phyloP scores from a whole-genome alignment of 129 eudicot genomes.

The Flaveria robusta region DNA sequence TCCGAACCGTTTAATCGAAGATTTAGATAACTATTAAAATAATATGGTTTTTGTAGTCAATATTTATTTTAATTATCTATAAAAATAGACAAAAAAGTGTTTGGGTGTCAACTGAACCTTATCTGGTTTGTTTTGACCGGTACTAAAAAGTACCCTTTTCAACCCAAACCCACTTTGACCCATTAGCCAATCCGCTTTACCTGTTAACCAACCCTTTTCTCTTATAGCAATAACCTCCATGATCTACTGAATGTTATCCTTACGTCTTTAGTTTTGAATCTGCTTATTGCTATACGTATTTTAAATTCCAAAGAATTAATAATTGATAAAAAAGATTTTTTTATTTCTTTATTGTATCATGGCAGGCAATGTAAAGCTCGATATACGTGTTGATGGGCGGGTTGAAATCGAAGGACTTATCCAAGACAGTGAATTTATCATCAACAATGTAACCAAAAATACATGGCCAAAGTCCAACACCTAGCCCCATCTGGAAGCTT shows the following conservation, averaged over 20 bases:
- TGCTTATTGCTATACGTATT: not conserved
- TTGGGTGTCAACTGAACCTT: not conserved
- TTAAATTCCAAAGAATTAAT: constrained; percentile 1
- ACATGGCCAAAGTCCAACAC: constrained; percentile 50
- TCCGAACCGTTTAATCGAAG: not conserved
- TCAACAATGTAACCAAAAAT: constrained; percentile 26
- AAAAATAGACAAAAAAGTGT: not conserved
- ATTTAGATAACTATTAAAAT: not conserved
- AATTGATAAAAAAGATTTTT: not conserved
- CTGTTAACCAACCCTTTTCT: not conserved
- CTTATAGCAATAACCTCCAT: constrained; percentile 3
- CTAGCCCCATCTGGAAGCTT: constrained; percentile 59
- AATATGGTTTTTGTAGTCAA: not conserved
- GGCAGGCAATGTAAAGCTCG: constrained; percentile 54
- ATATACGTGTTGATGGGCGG: constrained; percentile 51
- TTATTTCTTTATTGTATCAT: not conserved
- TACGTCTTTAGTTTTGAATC: not conserved
- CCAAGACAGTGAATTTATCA: constrained; percentile 34
- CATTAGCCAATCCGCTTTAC: not conserved
- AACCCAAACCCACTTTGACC: not conserved
- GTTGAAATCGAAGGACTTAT: constrained; percentile 52
- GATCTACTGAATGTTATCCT: not conserved
- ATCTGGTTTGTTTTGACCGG: not conserved
- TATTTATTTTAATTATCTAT: not conserved
- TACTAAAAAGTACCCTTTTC: not conserved